Percentiles rank a stretch among this genome's conserved stretches.
Conservation (phyloP, 129 eudicot species). For the Flaveria trinervia region DNA sequence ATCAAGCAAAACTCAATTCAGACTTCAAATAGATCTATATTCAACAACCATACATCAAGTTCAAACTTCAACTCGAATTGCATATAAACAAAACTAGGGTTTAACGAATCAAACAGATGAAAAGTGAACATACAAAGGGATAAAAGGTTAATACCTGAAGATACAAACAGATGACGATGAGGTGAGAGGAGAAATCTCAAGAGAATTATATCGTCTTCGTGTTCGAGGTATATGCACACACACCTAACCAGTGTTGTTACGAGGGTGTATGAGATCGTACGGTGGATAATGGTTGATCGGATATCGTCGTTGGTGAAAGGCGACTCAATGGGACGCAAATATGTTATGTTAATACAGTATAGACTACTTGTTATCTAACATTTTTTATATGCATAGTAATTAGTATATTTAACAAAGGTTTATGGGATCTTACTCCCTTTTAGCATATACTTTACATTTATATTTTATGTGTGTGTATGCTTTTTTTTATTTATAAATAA, state of each 20-base stretch:
- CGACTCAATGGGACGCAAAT: too few species aligned
- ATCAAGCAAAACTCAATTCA: neutral
- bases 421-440: too few species aligned
- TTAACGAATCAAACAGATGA: slow-evolving; percentile 27
- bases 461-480: too few species aligned
- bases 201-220: too few species aligned
- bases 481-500: too few species aligned
- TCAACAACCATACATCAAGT: slow-evolving; percentile 5
- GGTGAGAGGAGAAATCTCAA: slow-evolving; percentile 4
- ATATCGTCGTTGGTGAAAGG: too few species aligned
- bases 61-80: slow-evolving; percentile 13
- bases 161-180: slow-evolving; percentile 22
- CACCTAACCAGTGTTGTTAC: slow-evolving; percentile 19
- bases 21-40: slow-evolving; percentile 28
- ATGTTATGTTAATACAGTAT: too few species aligned
- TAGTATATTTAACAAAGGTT: too few species aligned
- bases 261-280: slow-evolving; percentile 24
- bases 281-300: slow-evolving; percentile 25
- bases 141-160: slow-evolving; percentile 28
- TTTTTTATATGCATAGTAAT: too few species aligned
- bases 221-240: too few species aligned
- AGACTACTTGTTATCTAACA: too few species aligned
- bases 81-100: slow-evolving; percentile 28
- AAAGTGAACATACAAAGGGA: neutral
- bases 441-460: too few species aligned